Base-by-base conservation (phyloP, 2,329 filamentous ascomycete species). In the Leptographium radiaticola region DNA sequence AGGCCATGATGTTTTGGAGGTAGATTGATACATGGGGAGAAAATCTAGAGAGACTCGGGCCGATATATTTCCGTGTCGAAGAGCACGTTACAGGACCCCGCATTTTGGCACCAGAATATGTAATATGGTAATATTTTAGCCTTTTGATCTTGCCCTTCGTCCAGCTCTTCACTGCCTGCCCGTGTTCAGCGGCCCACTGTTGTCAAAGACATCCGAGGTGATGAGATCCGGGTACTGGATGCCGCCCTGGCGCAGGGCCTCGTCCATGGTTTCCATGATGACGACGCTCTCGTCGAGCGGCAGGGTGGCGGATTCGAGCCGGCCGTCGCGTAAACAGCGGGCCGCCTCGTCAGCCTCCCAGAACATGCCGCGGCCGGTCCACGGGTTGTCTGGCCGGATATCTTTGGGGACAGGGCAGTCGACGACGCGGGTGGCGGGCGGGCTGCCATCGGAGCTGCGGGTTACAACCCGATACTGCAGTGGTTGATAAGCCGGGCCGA, bases 321-420 rank as follows among this genome's bases (percentile, higher is more conserved):
- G 81, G 25, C 88, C 87, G 65, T 93, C 88, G 45, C 84, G 75
- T 55, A 95, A 55, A 55, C 68, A 70, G 39, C 68, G 64, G 31
- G 67, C 68, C 39, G 60, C 63, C 61, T 69, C 68, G 62, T 73
- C 71, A 2, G 71, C 71, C 63, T 76, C 72, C 69, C 69, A 73
- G 57, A 88, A 93, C 87, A 94, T 93, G 50, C 88, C 89, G 59
- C 88, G 84, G 12, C 87, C 88, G 70, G 71, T 75, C 53, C 52
- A 55, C 13, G n/a, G 38, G 25, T 31, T 40, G 59, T 63, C 60
- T 31, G 69, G 64, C 59, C 68, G 70, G 30, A 67, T 61, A 61
- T 81, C 77, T 53, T 65, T 64, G 43, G 78, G 77, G 45, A 79
- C 74, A 13, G 76, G 74, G 62, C 71, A 77, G 59, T 77, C 71